A percentile compares a stretch with the other conserved stretches of the same genome.
Evolutionary conservation across 2,329 filamentous ascomycete species (phyloP).

Genomic region (Xylariaceae sp.): DNA sequence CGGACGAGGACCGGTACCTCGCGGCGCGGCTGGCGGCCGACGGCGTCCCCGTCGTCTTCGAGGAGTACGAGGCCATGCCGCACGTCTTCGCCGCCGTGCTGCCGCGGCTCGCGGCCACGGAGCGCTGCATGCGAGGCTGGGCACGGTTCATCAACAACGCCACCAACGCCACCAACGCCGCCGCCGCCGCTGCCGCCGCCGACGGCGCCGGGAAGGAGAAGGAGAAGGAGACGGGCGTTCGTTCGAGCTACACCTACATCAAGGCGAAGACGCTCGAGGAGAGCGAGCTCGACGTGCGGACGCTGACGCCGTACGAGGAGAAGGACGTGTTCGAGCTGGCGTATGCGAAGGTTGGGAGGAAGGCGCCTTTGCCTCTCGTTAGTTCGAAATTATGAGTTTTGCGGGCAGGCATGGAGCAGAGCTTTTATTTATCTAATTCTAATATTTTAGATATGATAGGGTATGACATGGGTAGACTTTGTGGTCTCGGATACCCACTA

Average conservation of each 20-base stretch:
- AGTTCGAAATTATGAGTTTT: slow-evolving; percentile 29
- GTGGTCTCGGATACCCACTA: no score
- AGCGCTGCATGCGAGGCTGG: slow-evolving; percentile 61
- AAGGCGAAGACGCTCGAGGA: slow-evolving; percentile 59
- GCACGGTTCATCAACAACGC: slow-evolving; percentile 58
- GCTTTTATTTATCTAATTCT: not conserved
- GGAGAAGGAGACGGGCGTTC: slow-evolving; percentile 42
- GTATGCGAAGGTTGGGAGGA: slow-evolving; percentile 35
- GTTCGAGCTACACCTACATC: slow-evolving; percentile 52
- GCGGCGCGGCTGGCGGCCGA: slow-evolving; percentile 61
- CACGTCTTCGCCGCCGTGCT: slow-evolving; percentile 69
- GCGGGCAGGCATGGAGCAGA: not conserved
- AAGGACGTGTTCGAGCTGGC: slow-evolving; percentile 51
- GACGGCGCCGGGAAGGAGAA: no score
- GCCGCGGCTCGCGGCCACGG: slow-evolving; percentile 47
- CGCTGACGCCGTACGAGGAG: slow-evolving; percentile 50
- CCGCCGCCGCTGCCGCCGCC: no score
- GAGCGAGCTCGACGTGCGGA: slow-evolving; percentile 49
- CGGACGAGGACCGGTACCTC: slow-evolving; percentile 69
- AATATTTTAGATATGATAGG: no score
- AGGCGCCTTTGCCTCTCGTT: slow-evolving; percentile 24
- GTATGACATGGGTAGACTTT: no score
- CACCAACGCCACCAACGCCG: no score
- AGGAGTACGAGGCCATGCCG: slow-evolving; percentile 82
- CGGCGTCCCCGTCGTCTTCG: slow-evolving; percentile 66